Evolutionary conservation across 164 flowering plant genomes (phyloP).

Genomic region (Hamamelis virginiana): DNA sequence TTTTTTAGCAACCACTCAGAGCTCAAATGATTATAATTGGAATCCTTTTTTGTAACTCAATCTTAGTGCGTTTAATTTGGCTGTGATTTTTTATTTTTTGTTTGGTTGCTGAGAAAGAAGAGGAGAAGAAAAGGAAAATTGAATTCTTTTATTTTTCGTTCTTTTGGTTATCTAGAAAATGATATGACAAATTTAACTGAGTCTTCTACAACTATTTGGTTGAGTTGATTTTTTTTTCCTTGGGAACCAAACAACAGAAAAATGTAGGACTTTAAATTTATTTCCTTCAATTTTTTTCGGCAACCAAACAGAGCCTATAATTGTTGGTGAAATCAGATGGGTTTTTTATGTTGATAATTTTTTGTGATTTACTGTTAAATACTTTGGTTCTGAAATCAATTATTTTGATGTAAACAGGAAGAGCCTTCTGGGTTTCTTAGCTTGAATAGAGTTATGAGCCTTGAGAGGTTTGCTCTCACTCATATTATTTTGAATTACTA

Average conservation of each 20-base stretch:
- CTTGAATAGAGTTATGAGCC: slow-evolving; percentile 78
- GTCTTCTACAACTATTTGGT: no score
- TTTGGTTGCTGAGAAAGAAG: not conserved
- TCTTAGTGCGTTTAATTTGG: not conserved
- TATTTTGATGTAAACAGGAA: slow-evolving; percentile 40
- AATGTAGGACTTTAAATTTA: no score
- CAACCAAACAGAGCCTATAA: not conserved
- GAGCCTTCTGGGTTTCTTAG: slow-evolving; percentile 85
- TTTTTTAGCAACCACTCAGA: no score
- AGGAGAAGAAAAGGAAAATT: not conserved
- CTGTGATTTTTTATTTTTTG: not conserved
- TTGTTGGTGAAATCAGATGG: not conserved
- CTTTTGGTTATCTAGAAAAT: no score
- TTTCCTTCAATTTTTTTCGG: not conserved
- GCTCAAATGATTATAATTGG: no score
- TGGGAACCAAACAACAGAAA: no score
- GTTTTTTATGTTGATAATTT: not conserved
- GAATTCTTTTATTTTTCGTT: no score
- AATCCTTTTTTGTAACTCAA: not conserved
- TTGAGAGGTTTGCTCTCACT: slow-evolving; percentile 60
- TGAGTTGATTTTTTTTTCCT: no score
- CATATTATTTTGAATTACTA: not conserved
- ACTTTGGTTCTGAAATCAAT: no score
- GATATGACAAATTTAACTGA: no score
- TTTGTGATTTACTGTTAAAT: not conserved